phyloP scores from a whole-genome alignment of 2,329 filamentous ascomycete species.

The Tricladium varicosporioides region DNA sequence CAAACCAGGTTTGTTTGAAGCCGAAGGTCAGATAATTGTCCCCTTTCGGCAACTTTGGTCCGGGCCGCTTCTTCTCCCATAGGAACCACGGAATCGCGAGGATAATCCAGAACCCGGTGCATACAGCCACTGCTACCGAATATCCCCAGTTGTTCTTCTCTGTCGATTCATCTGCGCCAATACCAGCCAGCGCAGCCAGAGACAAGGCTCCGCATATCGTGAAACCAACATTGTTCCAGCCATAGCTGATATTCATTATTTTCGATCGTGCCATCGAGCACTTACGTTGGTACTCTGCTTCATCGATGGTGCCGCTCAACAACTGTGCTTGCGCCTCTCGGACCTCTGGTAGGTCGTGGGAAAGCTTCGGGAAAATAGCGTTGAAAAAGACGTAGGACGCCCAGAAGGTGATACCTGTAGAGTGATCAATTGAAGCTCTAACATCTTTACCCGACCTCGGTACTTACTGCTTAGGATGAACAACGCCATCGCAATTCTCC shows the following conservation, averaged over 20 bases:
- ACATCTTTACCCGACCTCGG: no score
- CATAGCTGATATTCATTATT: constrained; percentile 34
- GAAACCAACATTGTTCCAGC: constrained; percentile 33
- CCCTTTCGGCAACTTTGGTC: constrained; percentile 27
- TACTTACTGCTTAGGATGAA: constrained; percentile 33
- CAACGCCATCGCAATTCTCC: constrained; percentile 32
- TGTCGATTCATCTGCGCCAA: constrained; percentile 26
- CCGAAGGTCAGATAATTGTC: constrained; percentile 32
- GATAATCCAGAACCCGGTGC: constrained; percentile 33
- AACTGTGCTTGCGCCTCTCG: constrained; percentile 24
- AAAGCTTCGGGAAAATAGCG: constrained; percentile 33
- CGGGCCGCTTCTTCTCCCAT: constrained; percentile 33
- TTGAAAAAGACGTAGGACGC: constrained; percentile 35
- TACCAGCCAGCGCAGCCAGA: constrained; percentile 27
- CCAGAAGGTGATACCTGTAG: constrained; percentile 31
- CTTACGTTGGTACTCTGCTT: constrained; percentile 27
- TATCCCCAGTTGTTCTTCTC: constrained; percentile 33
- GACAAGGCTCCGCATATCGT: constrained; percentile 28
- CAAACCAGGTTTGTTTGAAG: constrained; percentile 32
- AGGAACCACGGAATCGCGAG: constrained; percentile 34
- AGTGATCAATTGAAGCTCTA: background rate
- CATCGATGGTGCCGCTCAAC: constrained; percentile 23
- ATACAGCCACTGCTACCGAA: constrained; percentile 31
- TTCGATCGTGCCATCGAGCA: constrained; percentile 31
- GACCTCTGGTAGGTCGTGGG: constrained; percentile 31